Base-by-base conservation (phyloP, 1,139 yeast genomes). In the Eremothecium coryli region DNA sequence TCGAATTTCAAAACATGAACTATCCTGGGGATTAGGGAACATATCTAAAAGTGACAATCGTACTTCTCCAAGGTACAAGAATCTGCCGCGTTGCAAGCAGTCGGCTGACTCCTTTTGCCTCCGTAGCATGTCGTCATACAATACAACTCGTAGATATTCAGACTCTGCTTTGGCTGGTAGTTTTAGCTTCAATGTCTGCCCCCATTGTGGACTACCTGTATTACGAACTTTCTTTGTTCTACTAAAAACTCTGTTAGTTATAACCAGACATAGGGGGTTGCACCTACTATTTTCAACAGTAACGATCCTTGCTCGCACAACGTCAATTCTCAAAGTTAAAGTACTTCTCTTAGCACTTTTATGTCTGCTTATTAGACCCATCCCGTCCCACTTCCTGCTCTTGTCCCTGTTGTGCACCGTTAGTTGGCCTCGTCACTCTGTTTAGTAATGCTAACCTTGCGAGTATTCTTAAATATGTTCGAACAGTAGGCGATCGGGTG, bases 1-100 rank as follows among this genome's bases (percentile, higher is more conserved):
- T 4, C 34, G 35, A 4, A 37, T 30, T 3, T 38, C 29, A 25
- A 50, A 50, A 17, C 38, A 40, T 26, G 47, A 49, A 24, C 44
- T 38, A n/a, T 41, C 39, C 5, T 33, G 31, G 11, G 39, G 35
- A 21, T 44, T 44, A 26, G 43, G 45, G 36, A 55, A 54, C n/a
- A 55, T 23, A 8, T 52, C 51, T 12, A 46, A 32, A 3, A 55
- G 31, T 3, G 56, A 50, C 5, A 55, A 13, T 38, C 46, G 49
- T 2, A 46, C 48, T 37, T 55, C 60, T 11, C 59, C 60, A 5
- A 55, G 38, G 23, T 55, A 55, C 14, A 54, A 33, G 33, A 50
- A 54, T 20, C 27, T 26, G 7, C 31, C 32, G 8, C 33, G 20
- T 12, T 31, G 30, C 14, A 31, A 17, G 14, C 26, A 26, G 21